A percentile compares a stretch with the other conserved stretches of the same genome.
phyloP scores from a whole-genome alignment of 768 basidiomycete species.

The Amanita pallidorosea region DNA sequence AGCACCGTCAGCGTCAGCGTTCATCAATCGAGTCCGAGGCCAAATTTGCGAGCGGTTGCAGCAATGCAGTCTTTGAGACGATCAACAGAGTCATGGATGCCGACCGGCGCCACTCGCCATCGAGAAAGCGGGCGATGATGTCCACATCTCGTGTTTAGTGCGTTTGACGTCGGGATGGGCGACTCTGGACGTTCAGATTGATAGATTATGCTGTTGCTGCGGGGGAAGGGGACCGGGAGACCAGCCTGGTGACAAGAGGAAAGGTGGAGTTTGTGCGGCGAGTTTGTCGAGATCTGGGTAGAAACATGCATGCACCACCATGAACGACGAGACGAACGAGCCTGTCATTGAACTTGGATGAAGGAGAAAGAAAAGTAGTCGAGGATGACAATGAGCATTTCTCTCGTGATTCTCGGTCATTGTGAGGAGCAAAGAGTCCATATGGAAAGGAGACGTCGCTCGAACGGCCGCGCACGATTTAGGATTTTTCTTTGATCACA shows the following conservation, averaged over 20 bases:
- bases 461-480: no score
- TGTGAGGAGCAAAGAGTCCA: constrained; percentile 15
- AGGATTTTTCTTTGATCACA: no score
- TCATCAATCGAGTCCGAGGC: constrained; percentile 65
- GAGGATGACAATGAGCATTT: constrained; percentile 35
- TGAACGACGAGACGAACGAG: constrained; percentile 56
- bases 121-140: constrained; percentile 53
- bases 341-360: constrained; percentile 29
- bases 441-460: no score
- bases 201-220: constrained; percentile 1
- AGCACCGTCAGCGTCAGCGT: constrained; percentile 61
- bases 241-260: constrained; percentile 6
- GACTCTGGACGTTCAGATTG: constrained; percentile 12
- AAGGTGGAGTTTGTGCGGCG: constrained; percentile 15
- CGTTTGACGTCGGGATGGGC: constrained; percentile 22
- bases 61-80: constrained; percentile 47
- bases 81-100: constrained; percentile 39
- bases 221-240: constrained; percentile 5
- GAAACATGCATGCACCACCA: constrained; percentile 66
- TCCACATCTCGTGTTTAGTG: constrained; percentile 56
- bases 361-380: constrained; percentile 38
- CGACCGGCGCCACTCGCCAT: constrained; percentile 37
- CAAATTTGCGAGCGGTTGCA: constrained; percentile 38
- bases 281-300: constrained; percentile 33
- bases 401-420: constrained; percentile 28